phyloP scores from a whole-genome alignment of 2,329 filamentous ascomycete genomes.

The Grosmannia serpens region DNA sequence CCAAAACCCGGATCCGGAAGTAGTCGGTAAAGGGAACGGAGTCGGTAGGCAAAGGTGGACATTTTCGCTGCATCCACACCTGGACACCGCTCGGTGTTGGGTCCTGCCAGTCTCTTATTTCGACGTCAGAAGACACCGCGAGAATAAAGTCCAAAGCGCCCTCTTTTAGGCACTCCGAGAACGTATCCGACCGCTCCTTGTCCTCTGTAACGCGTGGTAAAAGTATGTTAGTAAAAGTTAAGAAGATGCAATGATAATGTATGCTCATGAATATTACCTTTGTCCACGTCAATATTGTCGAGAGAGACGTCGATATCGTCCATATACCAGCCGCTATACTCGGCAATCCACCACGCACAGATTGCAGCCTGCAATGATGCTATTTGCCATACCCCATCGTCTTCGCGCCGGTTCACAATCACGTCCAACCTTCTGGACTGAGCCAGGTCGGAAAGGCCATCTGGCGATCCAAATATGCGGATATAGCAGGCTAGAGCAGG shows the following conservation, averaged over 20 bases:
- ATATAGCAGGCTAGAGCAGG: slow-evolving; percentile 70
- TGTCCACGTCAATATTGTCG: slow-evolving; percentile 51
- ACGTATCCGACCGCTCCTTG: slow-evolving; percentile 58
- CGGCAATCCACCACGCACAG: slow-evolving; percentile 76
- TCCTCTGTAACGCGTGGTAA: slow-evolving; percentile 38
- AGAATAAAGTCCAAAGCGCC: slow-evolving; percentile 89
- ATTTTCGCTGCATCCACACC: slow-evolving; percentile 71
- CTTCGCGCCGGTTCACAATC: slow-evolving; percentile 52
- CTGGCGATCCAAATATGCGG: slow-evolving; percentile 65
- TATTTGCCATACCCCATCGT: slow-evolving; percentile 60
- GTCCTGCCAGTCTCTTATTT: slow-evolving; percentile 75
- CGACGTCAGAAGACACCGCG: slow-evolving; percentile 70
- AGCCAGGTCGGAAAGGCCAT: slow-evolving; percentile 54
- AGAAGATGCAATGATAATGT: background rate
- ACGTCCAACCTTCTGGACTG: slow-evolving; percentile 61
- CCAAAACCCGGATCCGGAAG: slow-evolving; percentile 64
- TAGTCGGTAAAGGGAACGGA: slow-evolving; percentile 56
- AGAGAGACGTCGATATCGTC: slow-evolving; percentile 55
- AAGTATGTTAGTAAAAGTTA: background rate
- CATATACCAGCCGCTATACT: slow-evolving; percentile 83
- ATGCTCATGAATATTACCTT: slow-evolving; percentile 24
- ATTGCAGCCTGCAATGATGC: slow-evolving; percentile 69
- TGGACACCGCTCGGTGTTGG: slow-evolving; percentile 74
- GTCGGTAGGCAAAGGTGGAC: slow-evolving; percentile 56
- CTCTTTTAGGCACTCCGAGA: slow-evolving; percentile 69